Evolutionary conservation across 2,329 filamentous ascomycete genomes (phyloP).

Genomic region (Thelonectria rubi): DNA sequence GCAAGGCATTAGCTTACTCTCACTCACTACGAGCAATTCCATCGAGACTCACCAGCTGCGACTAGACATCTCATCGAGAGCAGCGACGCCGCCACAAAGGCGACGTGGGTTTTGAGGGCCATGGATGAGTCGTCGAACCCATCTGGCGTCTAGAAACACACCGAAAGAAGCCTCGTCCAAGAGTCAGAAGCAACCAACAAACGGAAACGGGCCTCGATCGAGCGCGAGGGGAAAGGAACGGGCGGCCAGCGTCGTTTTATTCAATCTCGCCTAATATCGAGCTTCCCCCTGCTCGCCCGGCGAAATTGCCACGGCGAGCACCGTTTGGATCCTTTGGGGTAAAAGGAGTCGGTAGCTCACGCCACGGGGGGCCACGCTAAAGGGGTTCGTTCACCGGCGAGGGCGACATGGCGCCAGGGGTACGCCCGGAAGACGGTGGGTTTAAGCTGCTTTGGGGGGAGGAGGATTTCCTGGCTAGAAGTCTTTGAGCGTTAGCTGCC

Average conservation of each 20-base stretch:
- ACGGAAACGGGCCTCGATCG: not conserved
- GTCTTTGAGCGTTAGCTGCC: not conserved
- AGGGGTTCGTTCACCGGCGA: conserved; percentile 27
- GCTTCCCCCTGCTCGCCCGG: conserved; percentile 19
- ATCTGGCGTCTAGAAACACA: conserved; percentile 22
- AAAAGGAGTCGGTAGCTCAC: conserved; percentile 34
- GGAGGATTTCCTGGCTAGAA: not conserved
- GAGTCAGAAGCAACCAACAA: conserved; percentile 1
- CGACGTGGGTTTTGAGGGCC: conserved; percentile 39
- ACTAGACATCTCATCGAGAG: conserved; percentile 34
- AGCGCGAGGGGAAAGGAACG: not conserved
- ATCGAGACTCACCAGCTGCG: conserved; percentile 34
- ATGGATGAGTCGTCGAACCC: conserved; percentile 36
- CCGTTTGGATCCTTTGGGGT: conserved; percentile 25
- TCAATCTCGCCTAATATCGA: conserved; percentile 34
- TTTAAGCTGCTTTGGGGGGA: conserved; percentile 6
- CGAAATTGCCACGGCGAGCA: conserved; percentile 22
- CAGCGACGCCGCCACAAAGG: conserved; percentile 38
- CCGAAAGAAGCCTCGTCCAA: conserved; percentile 14
- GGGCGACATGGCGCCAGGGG: conserved; percentile 17
- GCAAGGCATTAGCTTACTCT: not conserved
- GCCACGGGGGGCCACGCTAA: conserved; percentile 33
- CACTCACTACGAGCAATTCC: no score
- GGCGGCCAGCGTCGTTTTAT: conserved; percentile 34
- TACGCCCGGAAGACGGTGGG: not conserved